Evolutionary conservation across 73 alveolate species (phyloP), one percentile per base, ranked within the genome.

Genomic region (Paramecium biaurelia): DNA sequence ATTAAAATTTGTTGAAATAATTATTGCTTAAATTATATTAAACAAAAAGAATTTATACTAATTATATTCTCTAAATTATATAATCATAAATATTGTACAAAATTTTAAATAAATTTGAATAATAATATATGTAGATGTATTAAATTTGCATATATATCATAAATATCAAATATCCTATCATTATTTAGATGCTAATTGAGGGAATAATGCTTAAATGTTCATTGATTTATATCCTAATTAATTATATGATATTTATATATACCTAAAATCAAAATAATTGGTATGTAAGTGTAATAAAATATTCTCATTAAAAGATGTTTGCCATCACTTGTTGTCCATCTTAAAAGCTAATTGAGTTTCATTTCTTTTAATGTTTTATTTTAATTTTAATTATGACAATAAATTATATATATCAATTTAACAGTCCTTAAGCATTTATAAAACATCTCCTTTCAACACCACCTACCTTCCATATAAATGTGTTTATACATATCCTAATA

Each of bases 1-100:
- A 32, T 63, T 26, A 63, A 79, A 43, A 23, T 79, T 79, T 79
- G 90, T 79, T 79, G 90, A 79, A 79, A 79, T 79, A 7, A 74
- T n/a, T 74, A 74, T 34, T 74, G 28, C 10, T 18, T n/a, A 18
- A n/a, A n/a, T 18, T 38, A 53, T 18, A 18, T n/a, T 1, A 53
- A 53, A 53, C 18, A 45, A 11, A 53, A 53, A 18, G 68, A 53
- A 53, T 53, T 53, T 53, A 53, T 53, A 53, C 23, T 53, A 53
- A 15, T 21, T 18, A 53, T 18, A 15, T 53, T 53, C 12, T 53
- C 8, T n/a, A 53, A 34, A 53, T 53, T 53, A 53, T 53, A 11
- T 45, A 41, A 41, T 32, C 37, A 32, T 32, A 20, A 53, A 4
- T 15, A 53, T 53, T 53, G 4, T 18, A 53, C 68, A 21, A 53